Evolutionary conservation across 805 yeast genomes (phyloP).

Genomic region (Candida nitratophila): DNA sequence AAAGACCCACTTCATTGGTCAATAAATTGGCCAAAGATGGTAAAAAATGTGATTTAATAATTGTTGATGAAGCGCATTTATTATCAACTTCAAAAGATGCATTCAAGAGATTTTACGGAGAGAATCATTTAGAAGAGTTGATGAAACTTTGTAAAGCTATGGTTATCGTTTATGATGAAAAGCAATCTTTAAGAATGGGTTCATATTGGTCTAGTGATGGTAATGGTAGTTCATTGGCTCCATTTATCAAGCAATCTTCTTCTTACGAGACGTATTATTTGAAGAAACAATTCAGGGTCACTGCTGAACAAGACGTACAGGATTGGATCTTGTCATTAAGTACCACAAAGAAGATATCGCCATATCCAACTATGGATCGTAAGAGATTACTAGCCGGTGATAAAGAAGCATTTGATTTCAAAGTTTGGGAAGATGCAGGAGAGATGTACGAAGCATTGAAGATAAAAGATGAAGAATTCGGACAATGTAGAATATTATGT

Average conservation of each 20-base stretch:
- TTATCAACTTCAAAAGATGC: slow-evolving; percentile 37
- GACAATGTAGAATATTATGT: slow-evolving; percentile 35
- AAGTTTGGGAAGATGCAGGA: slow-evolving; percentile 34
- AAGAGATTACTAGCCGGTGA: slow-evolving; percentile 6
- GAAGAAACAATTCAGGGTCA: slow-evolving; percentile 35
- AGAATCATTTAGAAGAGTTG: slow-evolving; percentile 35
- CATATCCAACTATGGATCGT: slow-evolving; percentile 22
- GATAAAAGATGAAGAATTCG: slow-evolving; percentile 22
- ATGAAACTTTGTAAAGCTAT: slow-evolving; percentile 31
- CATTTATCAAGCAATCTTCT: slow-evolving; percentile 5
- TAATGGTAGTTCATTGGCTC: slow-evolving; percentile 30
- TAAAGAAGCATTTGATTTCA: slow-evolving; percentile 15
- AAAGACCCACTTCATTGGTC: slow-evolving; percentile 38
- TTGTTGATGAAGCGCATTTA: slow-evolving; percentile 41
- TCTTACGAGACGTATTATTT: slow-evolving; percentile 18
- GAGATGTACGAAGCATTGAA: slow-evolving; percentile 32
- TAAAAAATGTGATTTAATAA: slow-evolving; percentile 28
- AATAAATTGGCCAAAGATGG: slow-evolving; percentile 26
- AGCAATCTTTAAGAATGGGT: slow-evolving; percentile 39
- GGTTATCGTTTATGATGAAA: slow-evolving; percentile 38
- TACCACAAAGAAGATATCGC: slow-evolving; percentile 25
- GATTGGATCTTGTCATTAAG: slow-evolving; percentile 34
- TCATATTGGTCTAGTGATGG: slow-evolving; percentile 31
- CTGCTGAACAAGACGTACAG: slow-evolving; percentile 30
- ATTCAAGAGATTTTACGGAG: slow-evolving; percentile 35